Base-by-base conservation (phyloP, 2,329 filamentous ascomycete genomes). In the Fusarium caatingaense region DNA sequence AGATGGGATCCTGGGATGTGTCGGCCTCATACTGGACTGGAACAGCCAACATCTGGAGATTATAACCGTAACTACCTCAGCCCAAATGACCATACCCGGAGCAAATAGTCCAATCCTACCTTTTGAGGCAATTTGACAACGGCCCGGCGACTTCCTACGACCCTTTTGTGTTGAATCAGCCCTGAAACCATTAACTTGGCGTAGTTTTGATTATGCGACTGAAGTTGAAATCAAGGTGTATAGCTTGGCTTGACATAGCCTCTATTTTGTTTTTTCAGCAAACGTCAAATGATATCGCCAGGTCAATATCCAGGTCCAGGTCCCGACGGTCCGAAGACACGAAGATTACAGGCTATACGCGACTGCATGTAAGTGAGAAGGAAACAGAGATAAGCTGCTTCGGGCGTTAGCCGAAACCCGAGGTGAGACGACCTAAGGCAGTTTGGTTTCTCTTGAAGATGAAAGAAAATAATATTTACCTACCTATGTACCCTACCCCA, bases 401-500 rank as follows among this genome's bases (percentile, higher is more conserved):
- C 73, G 68, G 73, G 63, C 45, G 64, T 70, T 73, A 69, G 64
- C 70, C 73, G 73, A 75, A 69, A 57, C 49, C 61, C 60, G 57
- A 66, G 56, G 23, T 41, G 34, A 42, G 49, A 53, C 37, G n/a
- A 20, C 20, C 25, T 40, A 30, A 28, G 27, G 27, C 27, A 28
- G 10, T 23, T 21, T 49, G 23, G 12, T 37, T 37, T 37, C 34
- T 37, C 34, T 37, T 37, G 18, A 37, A 37, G 34, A 37, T 37
- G 18, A n/a, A 37, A 37, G 3, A 11, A 37, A 37, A 37, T 11
- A 37, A 25, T 7, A 11, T 44, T 23, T 44, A 44, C 41, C 25
- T 48, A 25, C 34, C 27, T 55, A 37, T 37, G 34, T 37, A 63
- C 50, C 28, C 32, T 74, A 69, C 72, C 71, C 72, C 72, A 61